Percentiles rank a stretch among this genome's conserved stretches.
Conservation (phyloP, 345 rosid genomes). For the Murraya paniculata region DNA sequence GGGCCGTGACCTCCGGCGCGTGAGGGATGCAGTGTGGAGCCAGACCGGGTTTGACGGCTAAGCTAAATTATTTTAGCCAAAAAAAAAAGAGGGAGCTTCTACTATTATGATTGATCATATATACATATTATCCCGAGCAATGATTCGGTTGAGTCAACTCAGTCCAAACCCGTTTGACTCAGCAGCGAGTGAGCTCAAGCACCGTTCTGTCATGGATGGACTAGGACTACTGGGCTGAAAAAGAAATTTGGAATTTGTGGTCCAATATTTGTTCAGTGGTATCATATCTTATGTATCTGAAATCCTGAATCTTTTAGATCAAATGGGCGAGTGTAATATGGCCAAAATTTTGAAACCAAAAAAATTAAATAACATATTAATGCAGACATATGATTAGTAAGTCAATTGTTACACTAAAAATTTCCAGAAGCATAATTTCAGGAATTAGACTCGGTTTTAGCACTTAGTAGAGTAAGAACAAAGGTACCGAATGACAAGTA, state of each 20-base stretch:
- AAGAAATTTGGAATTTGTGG: slow-evolving; percentile 10
- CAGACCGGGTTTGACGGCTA: slow-evolving; percentile 66
- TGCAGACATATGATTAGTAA: no score
- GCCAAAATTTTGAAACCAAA: neutral
- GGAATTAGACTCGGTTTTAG: no score
- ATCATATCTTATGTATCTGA: neutral
- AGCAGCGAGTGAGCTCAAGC: slow-evolving; percentile 41
- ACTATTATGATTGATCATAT: neutral
- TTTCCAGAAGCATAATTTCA: no score
- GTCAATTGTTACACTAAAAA: no score
- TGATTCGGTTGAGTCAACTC: slow-evolving; percentile 42
- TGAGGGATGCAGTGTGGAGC: slow-evolving; percentile 95
- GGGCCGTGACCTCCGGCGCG: slow-evolving; percentile 89
- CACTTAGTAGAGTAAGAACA: no score
- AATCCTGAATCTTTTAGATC: neutral
- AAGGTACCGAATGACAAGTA: neutral
- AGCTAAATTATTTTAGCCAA: neutral
- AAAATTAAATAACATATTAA: no score
- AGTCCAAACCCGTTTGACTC: slow-evolving; percentile 26
- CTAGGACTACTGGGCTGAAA: neutral
- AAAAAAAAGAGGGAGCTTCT: no score
- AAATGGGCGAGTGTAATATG: neutral
- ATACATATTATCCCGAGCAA: slow-evolving; percentile 20
- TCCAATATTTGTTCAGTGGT: neutral
- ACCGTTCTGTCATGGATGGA: slow-evolving; percentile 1